phyloP scores from a whole-genome alignment of 257 asterid species.

The Nicotiana paniculata region DNA sequence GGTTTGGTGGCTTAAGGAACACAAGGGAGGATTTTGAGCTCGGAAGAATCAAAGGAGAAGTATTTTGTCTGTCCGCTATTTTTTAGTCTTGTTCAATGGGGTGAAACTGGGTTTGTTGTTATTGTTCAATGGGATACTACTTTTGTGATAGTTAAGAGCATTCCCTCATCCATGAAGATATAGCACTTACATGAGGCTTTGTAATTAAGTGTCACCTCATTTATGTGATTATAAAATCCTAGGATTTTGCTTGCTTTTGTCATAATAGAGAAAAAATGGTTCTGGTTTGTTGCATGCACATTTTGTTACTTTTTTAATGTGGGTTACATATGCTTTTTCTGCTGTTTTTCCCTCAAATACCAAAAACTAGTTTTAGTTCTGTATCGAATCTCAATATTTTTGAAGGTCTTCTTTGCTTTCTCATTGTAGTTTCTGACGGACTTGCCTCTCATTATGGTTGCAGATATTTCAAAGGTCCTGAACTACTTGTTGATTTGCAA shows the following conservation, averaged over 20 bases:
- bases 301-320: neutral
- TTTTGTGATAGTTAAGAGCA: neutral
- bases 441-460: neutral
- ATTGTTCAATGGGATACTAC: neutral
- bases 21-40: neutral
- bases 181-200: neutral
- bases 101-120: too few relatives aligned
- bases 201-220: neutral
- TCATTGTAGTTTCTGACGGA: neutral
- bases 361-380: neutral
- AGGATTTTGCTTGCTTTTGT: neutral
- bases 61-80: neutral
- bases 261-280: neutral
- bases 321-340: neutral
- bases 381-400: neutral
- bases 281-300: neutral
- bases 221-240: neutral
- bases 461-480: conserved; percentile 42
- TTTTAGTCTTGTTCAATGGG: neutral
- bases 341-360: neutral
- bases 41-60: neutral
- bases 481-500: conserved; percentile 68
- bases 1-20: neutral
- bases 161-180: neutral
- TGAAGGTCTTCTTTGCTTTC: neutral